Base-by-base conservation (phyloP, 176 grass and related monocot genomes). In the Panicum miliaceum region DNA sequence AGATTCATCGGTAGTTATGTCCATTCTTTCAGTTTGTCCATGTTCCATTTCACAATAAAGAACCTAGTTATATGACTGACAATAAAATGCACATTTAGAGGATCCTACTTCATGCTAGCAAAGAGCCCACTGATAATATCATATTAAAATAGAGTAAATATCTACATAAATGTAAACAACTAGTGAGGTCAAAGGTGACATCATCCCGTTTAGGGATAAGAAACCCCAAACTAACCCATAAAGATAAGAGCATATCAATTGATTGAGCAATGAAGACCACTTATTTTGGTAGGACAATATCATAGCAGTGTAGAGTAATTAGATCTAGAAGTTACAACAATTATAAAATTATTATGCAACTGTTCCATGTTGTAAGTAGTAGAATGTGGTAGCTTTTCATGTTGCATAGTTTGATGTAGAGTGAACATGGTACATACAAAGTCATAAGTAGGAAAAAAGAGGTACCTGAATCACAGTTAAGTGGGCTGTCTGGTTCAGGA, bases 381-480 rank as follows among this genome's bases (percentile, higher is more conserved):
- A 22, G 16, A 77, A 86, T 41, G 36, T 12, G 71, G 22, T 23
- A 36, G 43, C 2, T 58, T 88, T 59, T 47, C 23, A 46, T 85
- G 5, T 19, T 34, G 40, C 46, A 18, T 27, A 86, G 10, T 7
- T 80, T 68, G 82, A 77, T 14, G 18, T 35, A 50, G 13, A 81
- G 51, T 68, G 20, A 75, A 58, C 22, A 60, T 18, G n/a, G 3
- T 80, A 70, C 0, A 18, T 46, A 23, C 38, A 6, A 85, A 85
- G 53, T 85, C 34, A 60, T 70, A 46, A 34, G 13, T 85, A 73
- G 27, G 29, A 38, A 85, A 85, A 80, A 83, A 68, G 64, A 87
- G 46, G 47, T 50, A 99, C 97, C 97, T 87, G 97, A 99, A 82
- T 99, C 97, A 79, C 97, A 99, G 81, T 99, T 99, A 75, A 99